Conservation (phyloP, 106 monocot genomes). For the Amphibolis antarctica region DNA sequence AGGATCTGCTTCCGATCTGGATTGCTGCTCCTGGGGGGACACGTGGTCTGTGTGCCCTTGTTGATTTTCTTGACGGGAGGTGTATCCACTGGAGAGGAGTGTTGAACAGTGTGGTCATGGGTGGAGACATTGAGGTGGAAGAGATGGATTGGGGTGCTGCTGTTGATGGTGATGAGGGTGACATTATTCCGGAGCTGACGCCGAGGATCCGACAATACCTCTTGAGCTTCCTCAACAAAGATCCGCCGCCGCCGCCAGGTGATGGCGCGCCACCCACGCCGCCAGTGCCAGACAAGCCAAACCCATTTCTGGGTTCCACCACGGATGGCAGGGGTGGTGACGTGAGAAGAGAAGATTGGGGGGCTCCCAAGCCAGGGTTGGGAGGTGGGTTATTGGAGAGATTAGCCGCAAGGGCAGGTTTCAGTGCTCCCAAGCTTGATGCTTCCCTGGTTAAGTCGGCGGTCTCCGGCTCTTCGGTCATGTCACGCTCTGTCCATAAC, state of each 20-base stretch:
- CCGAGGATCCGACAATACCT: conserved; percentile 45
- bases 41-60: not conserved
- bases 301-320: conserved; percentile 1
- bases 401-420: conserved; percentile 51
- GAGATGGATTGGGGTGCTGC: conserved; percentile 28
- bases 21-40: not conserved
- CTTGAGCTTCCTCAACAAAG: conserved; percentile 32
- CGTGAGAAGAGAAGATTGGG: conserved; percentile 10
- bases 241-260: conserved; percentile 15
- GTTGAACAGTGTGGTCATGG: no score
- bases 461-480: conserved; percentile 21
- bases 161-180: conserved; percentile 23
- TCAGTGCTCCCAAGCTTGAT: conserved; percentile 51
- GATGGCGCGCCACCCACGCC: conserved; percentile 3
- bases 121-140: not conserved
- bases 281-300: conserved; percentile 12
- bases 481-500: conserved; percentile 36
- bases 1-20: not conserved
- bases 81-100: not conserved
- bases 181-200: no score
- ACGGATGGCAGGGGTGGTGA: no score
- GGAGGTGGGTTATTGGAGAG: conserved; percentile 57
- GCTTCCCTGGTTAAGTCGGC: conserved; percentile 24
- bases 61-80: not conserved
- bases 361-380: conserved; percentile 18